Percentiles rank a stretch among this genome's conserved stretches.
phyloP scores from a whole-genome alignment of 371 early-diverging fungal species.

The Conidiobolus incongruus region DNA sequence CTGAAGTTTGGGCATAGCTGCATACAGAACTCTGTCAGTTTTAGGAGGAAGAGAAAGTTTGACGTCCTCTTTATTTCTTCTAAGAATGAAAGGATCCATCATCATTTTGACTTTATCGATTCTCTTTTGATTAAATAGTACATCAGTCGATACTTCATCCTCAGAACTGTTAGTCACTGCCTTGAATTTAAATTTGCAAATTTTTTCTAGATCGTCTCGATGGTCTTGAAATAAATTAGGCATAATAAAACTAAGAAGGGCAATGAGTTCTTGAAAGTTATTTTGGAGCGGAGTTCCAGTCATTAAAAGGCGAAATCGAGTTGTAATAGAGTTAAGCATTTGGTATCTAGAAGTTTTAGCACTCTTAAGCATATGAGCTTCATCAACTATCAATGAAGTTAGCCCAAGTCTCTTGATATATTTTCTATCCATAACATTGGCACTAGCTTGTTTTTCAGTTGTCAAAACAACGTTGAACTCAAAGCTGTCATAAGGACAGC shows the following conservation, averaged over 20 bases:
- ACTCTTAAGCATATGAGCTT: slow-evolving; percentile 1
- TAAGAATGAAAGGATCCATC: slow-evolving; percentile 29
- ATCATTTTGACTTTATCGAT: slow-evolving; percentile 5
- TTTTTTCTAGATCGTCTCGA: not conserved
- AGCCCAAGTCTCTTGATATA: not conserved
- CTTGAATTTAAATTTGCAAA: not conserved
- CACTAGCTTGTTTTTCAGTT: not conserved
- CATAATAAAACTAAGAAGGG: slow-evolving; percentile 79
- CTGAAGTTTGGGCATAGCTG: no score
- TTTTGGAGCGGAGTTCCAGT: slow-evolving; percentile 84
- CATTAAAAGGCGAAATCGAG: not conserved
- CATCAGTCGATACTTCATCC: slow-evolving; percentile 1
- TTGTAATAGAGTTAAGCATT: not conserved
- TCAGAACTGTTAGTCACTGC: not conserved
- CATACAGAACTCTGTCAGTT: slow-evolving; percentile 10
- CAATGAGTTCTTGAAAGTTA: slow-evolving; percentile 78
- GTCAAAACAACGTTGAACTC: not conserved
- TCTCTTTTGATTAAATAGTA: not conserved
- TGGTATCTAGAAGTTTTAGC: not conserved
- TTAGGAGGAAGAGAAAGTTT: slow-evolving; percentile 73
- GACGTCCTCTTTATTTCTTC: slow-evolving; percentile 76
- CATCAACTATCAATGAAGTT: not conserved
- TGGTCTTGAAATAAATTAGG: slow-evolving; percentile 50
- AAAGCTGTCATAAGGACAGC: no score
- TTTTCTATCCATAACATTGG: not conserved